Conservation (phyloP, 208 protist species). For the Angomonas ambiguus region DNA sequence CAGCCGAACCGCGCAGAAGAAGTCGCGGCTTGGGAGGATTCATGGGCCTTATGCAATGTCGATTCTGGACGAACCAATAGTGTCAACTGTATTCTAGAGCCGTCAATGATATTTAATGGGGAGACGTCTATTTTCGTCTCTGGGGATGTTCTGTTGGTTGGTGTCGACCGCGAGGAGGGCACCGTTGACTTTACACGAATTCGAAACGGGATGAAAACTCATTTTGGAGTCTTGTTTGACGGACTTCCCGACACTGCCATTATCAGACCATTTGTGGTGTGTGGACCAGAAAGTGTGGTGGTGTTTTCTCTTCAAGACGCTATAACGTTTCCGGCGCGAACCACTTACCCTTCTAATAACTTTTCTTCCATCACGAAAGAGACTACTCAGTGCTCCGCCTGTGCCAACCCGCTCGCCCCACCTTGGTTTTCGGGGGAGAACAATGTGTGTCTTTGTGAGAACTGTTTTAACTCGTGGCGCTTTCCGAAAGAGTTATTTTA, state of each 20-base stretch:
- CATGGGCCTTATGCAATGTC: conserved; percentile 77
- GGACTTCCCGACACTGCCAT: conserved; percentile 36
- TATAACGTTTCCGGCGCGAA: conserved; percentile 64
- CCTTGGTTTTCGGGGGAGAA: conserved; percentile 72
- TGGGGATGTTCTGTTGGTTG: conserved; percentile 65
- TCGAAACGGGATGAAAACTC: conserved; percentile 44
- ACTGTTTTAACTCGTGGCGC: conserved; percentile 82
- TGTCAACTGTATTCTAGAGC: conserved; percentile 81
- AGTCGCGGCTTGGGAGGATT: conserved; percentile 61
- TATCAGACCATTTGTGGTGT: conserved; percentile 66
- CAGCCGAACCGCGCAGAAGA: conserved; percentile 44
- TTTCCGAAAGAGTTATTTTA: conserved; percentile 71
- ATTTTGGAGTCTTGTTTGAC: conserved; percentile 84
- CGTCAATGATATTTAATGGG: conserved; percentile 73
- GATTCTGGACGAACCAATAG: conserved; percentile 70
- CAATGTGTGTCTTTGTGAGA: conserved; percentile 51
- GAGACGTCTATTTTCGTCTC: conserved; percentile 58
- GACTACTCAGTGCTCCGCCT: conserved; percentile 26
- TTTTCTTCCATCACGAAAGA: conserved; percentile 19
- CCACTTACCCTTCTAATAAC: conserved; percentile 56
- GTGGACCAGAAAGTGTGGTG: conserved; percentile 57
- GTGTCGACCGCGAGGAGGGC: conserved; percentile 52
- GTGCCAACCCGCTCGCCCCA: conserved; percentile 25
- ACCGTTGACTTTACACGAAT: conserved; percentile 72
- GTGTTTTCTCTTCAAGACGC: conserved; percentile 78